phyloP scores from a whole-genome alignment of 192 early-diverging fungal species.

The Umbelopsis sp. region DNA sequence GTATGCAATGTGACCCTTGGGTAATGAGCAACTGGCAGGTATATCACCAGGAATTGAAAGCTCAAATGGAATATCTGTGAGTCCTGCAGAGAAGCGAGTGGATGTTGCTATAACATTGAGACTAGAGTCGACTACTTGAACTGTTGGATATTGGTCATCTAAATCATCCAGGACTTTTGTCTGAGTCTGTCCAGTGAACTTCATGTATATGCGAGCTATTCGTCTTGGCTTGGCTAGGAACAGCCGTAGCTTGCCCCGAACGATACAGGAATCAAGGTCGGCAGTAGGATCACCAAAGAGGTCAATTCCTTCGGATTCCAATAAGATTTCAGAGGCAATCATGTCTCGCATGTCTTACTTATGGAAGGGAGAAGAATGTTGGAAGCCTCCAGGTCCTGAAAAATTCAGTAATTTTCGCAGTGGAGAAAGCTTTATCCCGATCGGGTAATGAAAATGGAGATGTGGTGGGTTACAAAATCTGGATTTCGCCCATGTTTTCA shows the following conservation, averaged over 20 bases:
- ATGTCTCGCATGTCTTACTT: background rate
- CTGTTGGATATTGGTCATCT: slow-evolving; percentile 1
- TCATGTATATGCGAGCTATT: background rate
- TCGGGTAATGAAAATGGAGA: background rate
- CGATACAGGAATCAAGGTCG: background rate
- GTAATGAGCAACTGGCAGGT: background rate
- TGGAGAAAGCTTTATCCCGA: slow-evolving; percentile 5
- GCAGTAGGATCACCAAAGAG: slow-evolving; percentile 6
- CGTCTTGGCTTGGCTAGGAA: slow-evolving; percentile 10
- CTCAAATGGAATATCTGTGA: background rate
- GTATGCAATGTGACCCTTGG: background rate
- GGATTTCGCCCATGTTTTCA: too few species aligned
- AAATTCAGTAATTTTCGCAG: background rate
- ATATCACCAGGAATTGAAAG: slow-evolving; percentile 8
- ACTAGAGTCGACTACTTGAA: background rate
- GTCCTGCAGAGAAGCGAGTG: background rate
- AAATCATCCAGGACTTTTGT: background rate
- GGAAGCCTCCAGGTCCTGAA: background rate
- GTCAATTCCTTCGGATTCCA: slow-evolving; percentile 10
- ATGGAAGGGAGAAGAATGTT: background rate
- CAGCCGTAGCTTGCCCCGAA: background rate
- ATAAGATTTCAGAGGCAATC: slow-evolving; percentile 2
- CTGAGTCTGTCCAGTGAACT: background rate
- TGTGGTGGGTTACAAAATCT: too few species aligned
- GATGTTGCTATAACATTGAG: background rate